Evolutionary conservation across 352 stramenopile species (phyloP), one percentile per base, ranked within the genome.

Genomic region (Phytophthora palmivora): DNA sequence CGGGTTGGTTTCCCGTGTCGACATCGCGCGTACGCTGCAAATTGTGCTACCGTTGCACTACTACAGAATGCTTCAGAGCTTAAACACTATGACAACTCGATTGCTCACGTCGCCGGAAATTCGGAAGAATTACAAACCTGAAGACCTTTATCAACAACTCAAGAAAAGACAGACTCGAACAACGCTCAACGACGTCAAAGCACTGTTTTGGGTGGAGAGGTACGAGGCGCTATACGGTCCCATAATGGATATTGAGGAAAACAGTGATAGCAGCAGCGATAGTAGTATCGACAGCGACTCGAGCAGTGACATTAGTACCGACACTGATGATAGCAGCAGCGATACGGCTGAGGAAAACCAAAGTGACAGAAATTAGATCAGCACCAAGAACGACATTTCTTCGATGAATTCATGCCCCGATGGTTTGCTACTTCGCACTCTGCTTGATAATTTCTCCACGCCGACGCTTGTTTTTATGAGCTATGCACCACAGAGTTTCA

Each of bases 191-290:
- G 61, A 71, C 36, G 44, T 88, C n/a, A 71, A 83, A 59, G 74
- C 68, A 3, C 73, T 81, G 8, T 43, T 85, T 8, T 88, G 75
- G 75, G 47, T 85, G 16, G 71, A 79, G 42, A 60, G 64, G 44
- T 85, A 75, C 52, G 72, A 74, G 49, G 63, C 37, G 9, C 16
- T 66, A 10, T 65, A 70, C 42, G 72, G 69, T 9, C 47, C 48
- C 10, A 55, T 70, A 36, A 34, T 53, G 43, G 63, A 63, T 7
- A 43, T 59, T 33, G 45, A 68, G 2, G 54, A 55, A 44, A 12
- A 70, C 8, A 51, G 26, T 30, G 54, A 65, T 10, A 63, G 54
- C 15, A 55, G 39, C 18, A 47, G 7, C 41, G 19, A 30, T n/a
- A 59, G 30, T 26, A 53, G 37, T 24, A 47, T n/a, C 11, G 32